Conservation (phyloP, 495 filamentous ascomycete genomes). For the Talaromyces liani region DNA sequence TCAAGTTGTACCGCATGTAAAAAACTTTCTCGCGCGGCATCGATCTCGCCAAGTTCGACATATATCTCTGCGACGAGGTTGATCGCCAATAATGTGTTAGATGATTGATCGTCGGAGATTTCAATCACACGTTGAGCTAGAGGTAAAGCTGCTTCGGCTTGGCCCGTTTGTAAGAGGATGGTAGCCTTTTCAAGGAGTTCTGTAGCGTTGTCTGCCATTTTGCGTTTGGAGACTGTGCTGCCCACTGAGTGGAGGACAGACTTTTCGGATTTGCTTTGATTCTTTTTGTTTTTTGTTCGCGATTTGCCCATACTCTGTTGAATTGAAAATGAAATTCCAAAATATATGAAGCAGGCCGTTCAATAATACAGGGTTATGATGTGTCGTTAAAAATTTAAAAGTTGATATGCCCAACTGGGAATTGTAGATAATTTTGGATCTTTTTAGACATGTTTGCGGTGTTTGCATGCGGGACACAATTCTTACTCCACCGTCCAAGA, state of each 20-base stretch:
- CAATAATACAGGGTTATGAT: neutral
- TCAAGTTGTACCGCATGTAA: constrained; percentile 63
- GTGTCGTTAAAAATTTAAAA: neutral
- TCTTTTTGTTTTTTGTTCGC: constrained; percentile 38
- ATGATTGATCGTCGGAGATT: constrained; percentile 28
- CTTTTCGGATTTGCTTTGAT: constrained; percentile 35
- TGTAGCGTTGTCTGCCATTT: constrained; percentile 41
- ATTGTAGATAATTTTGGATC: constrained; percentile 2
- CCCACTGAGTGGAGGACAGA: constrained; percentile 37
- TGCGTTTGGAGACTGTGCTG: constrained; percentile 33
- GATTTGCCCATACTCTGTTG: constrained; percentile 36
- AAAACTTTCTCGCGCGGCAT: constrained; percentile 62
- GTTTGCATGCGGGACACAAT: constrained; percentile 40
- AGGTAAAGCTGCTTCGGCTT: constrained; percentile 60
- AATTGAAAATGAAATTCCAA: neutral
- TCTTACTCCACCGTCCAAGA: neutral
- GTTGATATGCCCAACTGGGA: neutral
- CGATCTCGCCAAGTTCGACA: constrained; percentile 75
- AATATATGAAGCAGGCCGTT: neutral
- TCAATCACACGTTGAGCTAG: constrained; percentile 57
- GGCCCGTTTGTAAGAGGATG: constrained; percentile 60
- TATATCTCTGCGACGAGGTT: constrained; percentile 77
- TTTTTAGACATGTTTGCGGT: constrained; percentile 28
- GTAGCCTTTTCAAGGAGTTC: constrained; percentile 61
- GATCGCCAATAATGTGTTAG: constrained; percentile 52